Conservation (phyloP, 768 basidiomycete species). For the Ramaria sp. region DNA sequence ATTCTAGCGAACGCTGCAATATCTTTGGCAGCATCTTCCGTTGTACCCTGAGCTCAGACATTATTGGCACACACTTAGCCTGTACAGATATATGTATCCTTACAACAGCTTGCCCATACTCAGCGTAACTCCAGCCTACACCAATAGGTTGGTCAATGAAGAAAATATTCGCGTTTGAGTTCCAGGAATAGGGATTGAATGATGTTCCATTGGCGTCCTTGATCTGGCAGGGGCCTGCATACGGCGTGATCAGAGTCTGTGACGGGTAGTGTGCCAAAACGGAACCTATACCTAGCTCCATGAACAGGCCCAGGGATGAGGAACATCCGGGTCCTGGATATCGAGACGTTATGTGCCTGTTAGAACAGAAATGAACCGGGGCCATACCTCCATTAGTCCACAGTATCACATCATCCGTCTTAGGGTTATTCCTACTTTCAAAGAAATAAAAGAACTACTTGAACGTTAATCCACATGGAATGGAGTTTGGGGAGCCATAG, state of each 20-base stretch:
- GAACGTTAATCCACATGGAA: neutral
- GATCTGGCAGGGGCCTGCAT: conserved; percentile 55
- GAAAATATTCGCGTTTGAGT: conserved; percentile 56
- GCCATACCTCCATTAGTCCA: conserved; percentile 35
- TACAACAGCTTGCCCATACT: conserved; percentile 49
- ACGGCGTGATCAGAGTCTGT: too few relatives aligned
- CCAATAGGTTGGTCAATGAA: conserved; percentile 66
- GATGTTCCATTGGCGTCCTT: conserved; percentile 40
- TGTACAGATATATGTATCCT: too few relatives aligned
- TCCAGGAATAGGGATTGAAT: conserved; percentile 59
- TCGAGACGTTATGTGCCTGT: neutral
- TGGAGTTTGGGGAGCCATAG: neutral
- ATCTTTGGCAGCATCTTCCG: conserved; percentile 59
- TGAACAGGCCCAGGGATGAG: conserved; percentile 52
- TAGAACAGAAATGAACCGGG: neutral
- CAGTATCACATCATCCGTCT: conserved; percentile 27
- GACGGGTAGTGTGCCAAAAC: neutral
- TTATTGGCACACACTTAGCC: too few relatives aligned
- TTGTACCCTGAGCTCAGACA: conserved; percentile 22
- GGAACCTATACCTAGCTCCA: conserved; percentile 39
- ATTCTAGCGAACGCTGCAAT: conserved; percentile 61
- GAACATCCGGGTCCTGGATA: conserved; percentile 42
- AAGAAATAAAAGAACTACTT: conserved; percentile 60
- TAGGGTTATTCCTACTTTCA: conserved; percentile 51
- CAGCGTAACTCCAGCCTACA: conserved; percentile 64